Evolutionary conservation across 805 yeast genomes (phyloP), one percentile per base, ranked within the genome.

Genomic region (Candida caryicola): DNA sequence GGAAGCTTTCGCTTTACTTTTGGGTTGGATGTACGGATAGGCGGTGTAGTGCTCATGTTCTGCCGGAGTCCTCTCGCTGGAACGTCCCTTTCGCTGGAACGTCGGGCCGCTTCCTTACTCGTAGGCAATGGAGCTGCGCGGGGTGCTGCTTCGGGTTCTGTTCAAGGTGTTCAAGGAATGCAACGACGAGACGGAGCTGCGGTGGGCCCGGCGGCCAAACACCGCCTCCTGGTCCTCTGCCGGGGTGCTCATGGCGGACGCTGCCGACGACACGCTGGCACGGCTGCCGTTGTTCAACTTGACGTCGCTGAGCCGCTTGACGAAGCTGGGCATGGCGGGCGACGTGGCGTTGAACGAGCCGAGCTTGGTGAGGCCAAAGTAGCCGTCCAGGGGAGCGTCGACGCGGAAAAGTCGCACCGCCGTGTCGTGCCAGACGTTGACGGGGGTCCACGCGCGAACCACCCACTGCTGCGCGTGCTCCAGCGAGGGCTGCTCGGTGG

Each of bases 381-480:
- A 51, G 1, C 58, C 54, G 3, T 53, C 62, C 25, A 37, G 48
- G 1, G 44, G 34, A 2, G 40, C 28, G 26, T 59, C 56, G 7
- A 80, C 63, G 28, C 64, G 66, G 56, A 83, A 81, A 33, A 81
- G 64, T 45, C 54, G 66, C 13, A 81, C 60, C 13, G 60, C 46
- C 3, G 85, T 76, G 7, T 64, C 64, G 14, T 65, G 62, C 85
- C 85, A 81, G 10, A 73, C 66, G 41, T 79, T 78, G 3, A 64
- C 55, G 36, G 60, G 55, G 8, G 66, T 48, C 3, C 65, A 31
- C 2, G 66, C 57, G 2, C 54, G 44, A 17, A 60, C 63, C 2
- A 57, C 52, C 45, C 62, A 57, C 6, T 50, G 54, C 1, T 37
- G 34, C 4, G 39, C 43, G n/a, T n/a, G n/a, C n/a, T n/a, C n/a